Percentiles rank a stretch among this genome's conserved stretches.
Conservation (phyloP, 2,329 filamentous ascomycete species). For the Onygena corvina region DNA sequence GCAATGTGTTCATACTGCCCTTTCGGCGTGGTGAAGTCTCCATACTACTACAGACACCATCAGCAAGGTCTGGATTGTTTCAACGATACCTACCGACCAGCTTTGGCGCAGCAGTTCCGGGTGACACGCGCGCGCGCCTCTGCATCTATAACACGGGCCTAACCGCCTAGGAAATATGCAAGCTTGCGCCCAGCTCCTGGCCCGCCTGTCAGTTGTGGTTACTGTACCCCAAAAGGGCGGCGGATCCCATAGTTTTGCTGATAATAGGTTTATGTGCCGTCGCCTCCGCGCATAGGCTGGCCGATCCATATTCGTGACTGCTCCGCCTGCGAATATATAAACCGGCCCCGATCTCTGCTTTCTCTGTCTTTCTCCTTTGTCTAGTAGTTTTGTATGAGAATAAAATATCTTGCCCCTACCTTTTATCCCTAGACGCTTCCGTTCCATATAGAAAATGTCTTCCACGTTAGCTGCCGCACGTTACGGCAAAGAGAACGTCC, state of each 20-base stretch:
- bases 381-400: background rate
- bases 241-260: background rate
- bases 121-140: no score
- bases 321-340: background rate
- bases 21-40: no score
- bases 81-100: no score
- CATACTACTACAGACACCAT: no score
- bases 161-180: background rate
- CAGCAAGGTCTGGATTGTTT: no score
- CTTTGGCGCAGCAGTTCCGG: no score
- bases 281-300: background rate
- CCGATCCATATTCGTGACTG: background rate
- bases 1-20: no score
- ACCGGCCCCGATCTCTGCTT: background rate
- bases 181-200: background rate
- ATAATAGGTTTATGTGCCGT: background rate
- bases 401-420: background rate
- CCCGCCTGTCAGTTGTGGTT: no score
- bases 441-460: constrained; percentile 8
- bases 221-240: background rate
- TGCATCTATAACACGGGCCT: background rate
- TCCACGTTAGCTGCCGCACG: constrained; percentile 33
- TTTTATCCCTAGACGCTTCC: background rate
- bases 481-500: constrained; percentile 80
- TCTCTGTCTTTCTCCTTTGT: background rate